Base-by-base conservation (phyloP, 108 stramenopile species). In the Cyclostephanos invisitatus region DNA sequence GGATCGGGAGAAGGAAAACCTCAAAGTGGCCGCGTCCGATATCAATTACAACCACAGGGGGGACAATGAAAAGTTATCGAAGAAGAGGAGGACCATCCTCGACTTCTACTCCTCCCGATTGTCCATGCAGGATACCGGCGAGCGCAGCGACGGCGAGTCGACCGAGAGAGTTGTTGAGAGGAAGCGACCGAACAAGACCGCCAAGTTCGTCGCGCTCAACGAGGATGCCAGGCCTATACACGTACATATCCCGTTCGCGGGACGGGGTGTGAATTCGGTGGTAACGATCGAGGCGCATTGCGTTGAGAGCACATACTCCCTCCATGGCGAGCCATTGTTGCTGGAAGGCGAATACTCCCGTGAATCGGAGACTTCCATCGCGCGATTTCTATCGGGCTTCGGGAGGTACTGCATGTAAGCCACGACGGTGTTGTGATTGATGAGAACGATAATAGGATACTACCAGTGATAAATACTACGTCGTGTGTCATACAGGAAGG, bases 311-410 rank as follows among this genome's bases (percentile, higher is more conserved):
- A 67, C 22, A 40, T 53, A 54, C 36, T 14, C 5, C 36, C 7
- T 37, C 36, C 14, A 3, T 15, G n/a, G 21, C 0, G 51, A 53
- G 36, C 66, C 66, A 18, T 11, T 67, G 1, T 35, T 54, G 20
- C 25, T 67, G 38, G 54, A n/a, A 21, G 66, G 40, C 14, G 48
- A 67, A 37, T 55, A 55, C 44, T 17, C 69, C 12, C 38, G 21
- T 5, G 25, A 0, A 42, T 40, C 69, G 27, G 27, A 46, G 24
- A 27, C 25, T 46, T 24, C 25, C 18, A 58, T 70, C 0, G 69
- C 37, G 42, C 36, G 59, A 38, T 70, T 70, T 56, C 57, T 70
- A 8, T 28, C 20, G 11, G 69, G 69, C 5, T 70, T 70, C 22
- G 69, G 69, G n/a, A 59, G 69, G 15, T 70, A 60, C 57, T 46